These are phyloP conservation scores for Globisporangium barbulae DNA, from an alignment of 352 stramenopile species.

Conservation along the genomic window DNA sequence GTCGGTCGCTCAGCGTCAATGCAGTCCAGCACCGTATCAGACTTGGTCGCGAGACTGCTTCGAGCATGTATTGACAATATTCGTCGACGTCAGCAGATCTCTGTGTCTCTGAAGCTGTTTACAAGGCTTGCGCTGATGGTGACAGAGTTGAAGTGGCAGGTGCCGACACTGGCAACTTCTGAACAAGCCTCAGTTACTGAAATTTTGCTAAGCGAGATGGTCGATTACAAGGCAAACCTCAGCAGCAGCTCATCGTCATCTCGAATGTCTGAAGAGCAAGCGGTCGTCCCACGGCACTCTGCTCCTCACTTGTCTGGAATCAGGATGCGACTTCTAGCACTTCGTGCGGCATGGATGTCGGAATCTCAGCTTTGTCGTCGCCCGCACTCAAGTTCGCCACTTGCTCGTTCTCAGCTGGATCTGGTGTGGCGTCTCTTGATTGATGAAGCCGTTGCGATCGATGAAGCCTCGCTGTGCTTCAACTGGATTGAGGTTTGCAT, in stretches of 20 bases:
- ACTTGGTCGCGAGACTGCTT: slow-evolving; percentile 25
- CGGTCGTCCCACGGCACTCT: slow-evolving; percentile 13
- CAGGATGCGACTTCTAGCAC: slow-evolving; percentile 50
- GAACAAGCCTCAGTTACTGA: slow-evolving; percentile 4
- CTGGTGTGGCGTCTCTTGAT: slow-evolving; percentile 50
- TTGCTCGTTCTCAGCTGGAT: slow-evolving; percentile 25
- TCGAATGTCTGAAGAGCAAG: slow-evolving; percentile 10
- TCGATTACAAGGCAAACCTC: slow-evolving; percentile 23
- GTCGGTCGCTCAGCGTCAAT: neutral
- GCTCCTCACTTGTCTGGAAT: slow-evolving; percentile 27
- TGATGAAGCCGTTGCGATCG: slow-evolving; percentile 22
- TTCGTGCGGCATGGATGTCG: slow-evolving; percentile 57
- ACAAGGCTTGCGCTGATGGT: slow-evolving; percentile 31
- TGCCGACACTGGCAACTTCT: neutral
- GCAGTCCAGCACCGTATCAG: neutral
- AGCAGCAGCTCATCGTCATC: neutral
- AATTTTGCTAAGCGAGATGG: slow-evolving; percentile 25
- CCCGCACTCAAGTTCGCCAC: slow-evolving; percentile 15
- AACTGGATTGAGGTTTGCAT: slow-evolving; percentile 74
- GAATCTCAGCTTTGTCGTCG: slow-evolving; percentile 7
- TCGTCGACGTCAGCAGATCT: slow-evolving; percentile 13
- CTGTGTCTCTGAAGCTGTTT: slow-evolving; percentile 33
- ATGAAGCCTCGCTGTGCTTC: slow-evolving; percentile 64
- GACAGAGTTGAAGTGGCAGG: slow-evolving; percentile 17
- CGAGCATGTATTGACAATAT: slow-evolving; percentile 27